Conservation (phyloP, 495 filamentous ascomycete species). For the Astrocystis sublimbata region DNA sequence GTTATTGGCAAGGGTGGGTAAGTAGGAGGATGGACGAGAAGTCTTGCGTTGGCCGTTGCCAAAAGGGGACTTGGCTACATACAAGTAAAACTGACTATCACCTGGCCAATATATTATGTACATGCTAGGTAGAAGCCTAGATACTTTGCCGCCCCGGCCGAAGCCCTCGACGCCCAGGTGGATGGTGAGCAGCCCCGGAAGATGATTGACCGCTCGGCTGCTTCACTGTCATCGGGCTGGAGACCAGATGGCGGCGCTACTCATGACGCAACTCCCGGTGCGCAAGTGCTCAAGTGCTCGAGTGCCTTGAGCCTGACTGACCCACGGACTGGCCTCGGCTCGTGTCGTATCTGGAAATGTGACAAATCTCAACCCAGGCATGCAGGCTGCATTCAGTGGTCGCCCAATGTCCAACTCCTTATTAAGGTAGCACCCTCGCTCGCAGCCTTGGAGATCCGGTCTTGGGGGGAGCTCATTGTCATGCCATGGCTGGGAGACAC, state of each 20-base stretch:
- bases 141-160: too few relatives aligned
- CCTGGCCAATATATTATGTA: background rate
- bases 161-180: too few relatives aligned
- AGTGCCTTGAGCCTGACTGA: background rate
- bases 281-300: too few relatives aligned
- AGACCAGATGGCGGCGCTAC: slow-evolving; percentile 11
- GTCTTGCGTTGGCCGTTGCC: background rate
- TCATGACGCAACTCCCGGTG: slow-evolving; percentile 17
- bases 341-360: slow-evolving; percentile 7
- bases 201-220: slow-evolving; percentile 6
- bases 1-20: background rate
- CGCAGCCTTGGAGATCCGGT: too few relatives aligned
- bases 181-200: background rate
- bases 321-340: background rate
- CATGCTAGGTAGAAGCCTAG: background rate
- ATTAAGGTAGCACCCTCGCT: too few relatives aligned
- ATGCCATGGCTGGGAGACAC: background rate
- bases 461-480: background rate
- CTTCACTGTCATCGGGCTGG: background rate
- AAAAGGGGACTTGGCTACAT: slow-evolving; percentile 1
- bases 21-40: background rate
- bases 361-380: slow-evolving; percentile 8
- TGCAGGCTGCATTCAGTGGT: background rate
- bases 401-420: background rate
- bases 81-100: background rate